These are phyloP conservation scores for Euphorbia lathyris DNA, from an alignment of 345 rosid genomes.

Conservation along the genomic window DNA sequence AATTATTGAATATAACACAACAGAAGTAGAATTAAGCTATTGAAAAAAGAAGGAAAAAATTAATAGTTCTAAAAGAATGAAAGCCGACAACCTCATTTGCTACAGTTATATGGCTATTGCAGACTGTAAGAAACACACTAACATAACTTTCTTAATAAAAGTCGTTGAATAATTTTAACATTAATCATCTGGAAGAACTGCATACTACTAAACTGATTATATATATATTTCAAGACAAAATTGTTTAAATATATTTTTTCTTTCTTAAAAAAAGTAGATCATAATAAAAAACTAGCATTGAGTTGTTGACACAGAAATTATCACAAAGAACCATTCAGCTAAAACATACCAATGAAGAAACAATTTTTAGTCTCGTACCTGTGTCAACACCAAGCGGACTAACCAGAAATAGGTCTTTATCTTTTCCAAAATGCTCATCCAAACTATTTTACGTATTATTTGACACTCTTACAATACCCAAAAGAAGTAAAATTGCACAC, in stretches of 20 bases:
- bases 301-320: too few species aligned
- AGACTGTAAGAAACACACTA: not conserved
- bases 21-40: not conserved
- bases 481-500: slow-evolving; percentile 2
- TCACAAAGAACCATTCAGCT: not conserved
- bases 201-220: too few species aligned
- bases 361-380: not conserved
- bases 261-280: too few species aligned
- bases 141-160: not conserved
- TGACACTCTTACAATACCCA: slow-evolving; percentile 1
- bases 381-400: not conserved
- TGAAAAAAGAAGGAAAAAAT: too few species aligned
- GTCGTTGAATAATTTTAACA: not conserved
- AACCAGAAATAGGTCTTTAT: not conserved
- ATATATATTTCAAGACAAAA: too few species aligned
- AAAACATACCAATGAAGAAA: not conserved
- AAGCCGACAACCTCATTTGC: not conserved
- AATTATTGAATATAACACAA: not conserved
- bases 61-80: too few species aligned
- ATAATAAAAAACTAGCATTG: not conserved
- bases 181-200: not conserved
- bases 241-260: too few species aligned
- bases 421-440: too few species aligned
- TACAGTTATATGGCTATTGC: not conserved
- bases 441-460: slow-evolving; percentile 1